These are phyloP conservation scores for Cercospora beticola DNA, from an alignment of 2,329 filamentous ascomycete genomes.

Conservation along the genomic window DNA sequence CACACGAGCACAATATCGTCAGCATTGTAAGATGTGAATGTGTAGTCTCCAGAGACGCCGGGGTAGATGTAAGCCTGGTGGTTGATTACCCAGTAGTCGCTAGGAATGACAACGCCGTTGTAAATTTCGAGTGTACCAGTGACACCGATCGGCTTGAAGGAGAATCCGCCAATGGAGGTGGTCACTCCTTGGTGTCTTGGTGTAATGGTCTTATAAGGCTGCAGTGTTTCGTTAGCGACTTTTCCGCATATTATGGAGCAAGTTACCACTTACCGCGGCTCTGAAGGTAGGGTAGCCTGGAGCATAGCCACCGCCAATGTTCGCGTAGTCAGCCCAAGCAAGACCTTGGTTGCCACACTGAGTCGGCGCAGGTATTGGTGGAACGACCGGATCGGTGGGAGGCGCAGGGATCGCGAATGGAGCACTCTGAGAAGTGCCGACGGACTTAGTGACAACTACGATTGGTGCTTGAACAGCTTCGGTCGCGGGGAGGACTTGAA, in stretches of 20 bases:
- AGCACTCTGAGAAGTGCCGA: not conserved
- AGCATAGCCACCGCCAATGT: not conserved
- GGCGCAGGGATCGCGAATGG: not conserved
- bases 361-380: not conserved
- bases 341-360: not conserved
- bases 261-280: not conserved
- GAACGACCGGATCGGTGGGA: not conserved
- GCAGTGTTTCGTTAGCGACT: not conserved
- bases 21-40: slow-evolving; percentile 24
- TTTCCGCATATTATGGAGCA: not conserved
- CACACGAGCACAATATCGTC: slow-evolving; percentile 32
- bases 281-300: not conserved
- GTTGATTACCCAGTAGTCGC: slow-evolving; percentile 16
- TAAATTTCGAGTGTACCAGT: slow-evolving; percentile 4
- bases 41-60: slow-evolving; percentile 27
- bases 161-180: not conserved
- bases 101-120: not conserved
- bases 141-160: not conserved
- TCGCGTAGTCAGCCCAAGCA: not conserved
- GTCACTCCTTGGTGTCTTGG: not conserved
- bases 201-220: not conserved
- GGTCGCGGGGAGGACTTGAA: not conserved
- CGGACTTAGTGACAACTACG: not conserved
- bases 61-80: slow-evolving; percentile 24
- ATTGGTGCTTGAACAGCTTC: not conserved